phyloP scores from a whole-genome alignment of 2,329 filamentous ascomycete genomes.

The Nigrospora osmanthi region DNA sequence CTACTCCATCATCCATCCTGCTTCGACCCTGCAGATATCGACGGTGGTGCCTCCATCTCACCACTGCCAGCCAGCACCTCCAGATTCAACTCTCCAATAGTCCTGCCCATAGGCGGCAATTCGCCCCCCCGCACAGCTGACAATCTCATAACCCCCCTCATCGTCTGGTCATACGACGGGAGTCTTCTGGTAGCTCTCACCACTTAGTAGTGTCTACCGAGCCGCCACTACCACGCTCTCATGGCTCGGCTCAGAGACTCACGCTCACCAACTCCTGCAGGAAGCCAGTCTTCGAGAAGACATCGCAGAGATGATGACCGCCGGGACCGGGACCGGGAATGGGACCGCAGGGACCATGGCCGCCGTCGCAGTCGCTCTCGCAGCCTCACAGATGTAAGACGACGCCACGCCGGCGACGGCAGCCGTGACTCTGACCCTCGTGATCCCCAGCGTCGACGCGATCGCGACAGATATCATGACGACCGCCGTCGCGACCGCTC shows the following conservation, averaged over 20 bases:
- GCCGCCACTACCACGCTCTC: constrained; percentile 21
- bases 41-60: too few relatives aligned
- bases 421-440: constrained; percentile 29
- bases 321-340: constrained; percentile 40
- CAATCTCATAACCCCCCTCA: too few relatives aligned
- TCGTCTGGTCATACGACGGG: background rate
- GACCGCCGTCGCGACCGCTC: constrained; percentile 65
- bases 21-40: too few relatives aligned
- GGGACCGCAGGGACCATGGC: constrained; percentile 41
- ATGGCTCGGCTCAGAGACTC: constrained; percentile 61
- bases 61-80: too few relatives aligned
- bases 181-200: constrained; percentile 5
- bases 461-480: constrained; percentile 43
- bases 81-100: too few relatives aligned
- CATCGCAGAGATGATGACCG: constrained; percentile 54
- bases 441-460: constrained; percentile 44
- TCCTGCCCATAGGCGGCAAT: too few relatives aligned
- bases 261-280: constrained; percentile 91
- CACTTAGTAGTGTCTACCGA: constrained; percentile 25
- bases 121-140: too few relatives aligned
- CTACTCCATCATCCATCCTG: too few relatives aligned
- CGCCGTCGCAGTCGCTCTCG: constrained; percentile 51
- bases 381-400: constrained; percentile 53
- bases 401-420: constrained; percentile 8
- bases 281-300: constrained; percentile 71